phyloP scores from a whole-genome alignment of 768 basidiomycete species.

The Mycena sanguinolenta region DNA sequence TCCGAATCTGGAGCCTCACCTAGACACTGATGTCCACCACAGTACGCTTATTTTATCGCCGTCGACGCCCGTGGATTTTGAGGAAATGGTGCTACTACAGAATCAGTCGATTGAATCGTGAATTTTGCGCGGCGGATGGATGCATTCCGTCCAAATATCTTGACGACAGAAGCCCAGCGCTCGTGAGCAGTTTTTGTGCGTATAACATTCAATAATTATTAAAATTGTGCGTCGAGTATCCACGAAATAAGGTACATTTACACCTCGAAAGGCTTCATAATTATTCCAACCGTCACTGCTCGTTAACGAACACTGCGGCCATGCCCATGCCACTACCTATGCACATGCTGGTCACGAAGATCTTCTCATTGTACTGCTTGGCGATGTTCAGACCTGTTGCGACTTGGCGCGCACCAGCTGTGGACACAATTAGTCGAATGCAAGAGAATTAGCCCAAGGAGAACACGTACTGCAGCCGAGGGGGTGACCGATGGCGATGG shows the following conservation, averaged over 20 bases:
- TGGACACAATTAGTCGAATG: conserved; percentile 3
- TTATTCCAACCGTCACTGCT: conserved; percentile 63
- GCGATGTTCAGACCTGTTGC: conserved; percentile 88
- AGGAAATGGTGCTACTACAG: no score
- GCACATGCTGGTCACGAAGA: conserved; percentile 94
- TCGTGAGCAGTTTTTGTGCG: no score
- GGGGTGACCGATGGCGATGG: conserved; percentile 91
- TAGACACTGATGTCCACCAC: no score
- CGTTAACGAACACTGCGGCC: conserved; percentile 88
- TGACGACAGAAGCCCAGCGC: no score
- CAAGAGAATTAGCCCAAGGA: conserved; percentile 16
- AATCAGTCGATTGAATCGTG: no score
- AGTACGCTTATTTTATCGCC: no score
- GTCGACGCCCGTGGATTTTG: no score
- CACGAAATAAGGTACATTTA: conserved; percentile 1
- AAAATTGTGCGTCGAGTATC: conserved; percentile 3
- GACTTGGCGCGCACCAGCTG: conserved; percentile 89
- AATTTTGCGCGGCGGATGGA: no score
- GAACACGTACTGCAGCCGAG: conserved; percentile 80
- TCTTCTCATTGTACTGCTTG: conserved; percentile 78
- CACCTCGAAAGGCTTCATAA: background rate
- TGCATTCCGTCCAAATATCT: no score
- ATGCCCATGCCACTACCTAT: conserved; percentile 93
- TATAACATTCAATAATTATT: background rate
- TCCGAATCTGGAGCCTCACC: no score